Base-by-base conservation (phyloP, 352 stramenopile genomes). In the Pythium pyrilobum region DNA sequence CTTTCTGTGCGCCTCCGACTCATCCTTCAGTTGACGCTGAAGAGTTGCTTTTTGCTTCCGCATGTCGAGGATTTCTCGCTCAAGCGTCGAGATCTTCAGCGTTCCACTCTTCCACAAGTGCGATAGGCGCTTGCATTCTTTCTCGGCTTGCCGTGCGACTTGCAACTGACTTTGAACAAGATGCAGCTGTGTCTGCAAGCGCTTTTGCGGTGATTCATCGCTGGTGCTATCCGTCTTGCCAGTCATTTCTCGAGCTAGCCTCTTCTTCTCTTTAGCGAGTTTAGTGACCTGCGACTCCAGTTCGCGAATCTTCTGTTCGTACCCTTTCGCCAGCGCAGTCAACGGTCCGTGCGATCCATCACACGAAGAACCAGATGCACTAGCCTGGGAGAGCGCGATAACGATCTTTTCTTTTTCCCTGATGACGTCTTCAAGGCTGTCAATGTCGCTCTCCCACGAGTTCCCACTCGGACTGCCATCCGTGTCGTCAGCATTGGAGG, bases 381-480 rank as follows among this genome's bases (percentile, higher is more conserved):
- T 44, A 1, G 62, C 55, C 16, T 58, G 40, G 4, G 48, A 38
- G 12, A 69, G 42, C 11, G 66, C 56, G 18, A 45, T 40, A 7
- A 85, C 52, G 28, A 85, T 80, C 52, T 66, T 75, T 36, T 82
- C 72, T 41, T 78, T 81, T 52, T 78, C 71, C 4, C 57, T 59
- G 45, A 85, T 82, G 24, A 75, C 67, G 36, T 80, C 58, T 46
- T 68, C 69, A 5, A 80, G 49, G 29, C 50, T 66, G 16, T 69
- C 61, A 11, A 76, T 27, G 25, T 72, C 51, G n/a, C 23, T 41
- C 25, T 56, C 56, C 62, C 50, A 69, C 4, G 38, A 51, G 13
- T 38, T 59, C 25, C 46, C 21, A n/a, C 11, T 36, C 5, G 16
- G 43, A 15, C 27, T 41, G 31, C 10, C 5, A 11, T 60, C 44